A percentile compares a stretch with the other conserved stretches of the same genome.
phyloP scores from a whole-genome alignment of 495 filamentous ascomycete species.

The Penicillium arizonense region DNA sequence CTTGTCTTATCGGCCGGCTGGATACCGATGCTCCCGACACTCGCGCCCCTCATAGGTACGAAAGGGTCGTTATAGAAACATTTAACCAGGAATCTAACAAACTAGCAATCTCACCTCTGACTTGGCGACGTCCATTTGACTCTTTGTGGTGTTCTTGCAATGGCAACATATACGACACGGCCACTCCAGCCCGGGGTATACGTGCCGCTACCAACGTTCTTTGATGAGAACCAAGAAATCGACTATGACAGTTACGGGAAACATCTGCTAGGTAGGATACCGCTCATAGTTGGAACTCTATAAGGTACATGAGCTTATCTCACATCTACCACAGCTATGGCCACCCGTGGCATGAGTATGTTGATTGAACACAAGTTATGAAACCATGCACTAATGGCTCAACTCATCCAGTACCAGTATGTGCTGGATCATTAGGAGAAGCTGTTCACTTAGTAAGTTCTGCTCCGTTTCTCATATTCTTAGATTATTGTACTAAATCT shows the following conservation, averaged over 20 bases:
- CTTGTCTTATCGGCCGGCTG: conserved; percentile 9
- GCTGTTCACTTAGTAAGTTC: conserved; percentile 18
- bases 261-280: conserved; percentile 15
- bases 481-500: not conserved
- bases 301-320: not conserved
- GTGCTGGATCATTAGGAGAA: conserved; percentile 22
- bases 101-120: too few species aligned
- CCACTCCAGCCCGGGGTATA: conserved; percentile 18
- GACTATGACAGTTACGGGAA: conserved; percentile 20
- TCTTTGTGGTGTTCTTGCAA: not conserved
- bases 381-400: not conserved
- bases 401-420: conserved; percentile 16
- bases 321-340: conserved; percentile 6
- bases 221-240: conserved; percentile 20
- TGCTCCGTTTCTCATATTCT: not conserved
- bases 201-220: conserved; percentile 19
- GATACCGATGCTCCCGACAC: conserved; percentile 11
- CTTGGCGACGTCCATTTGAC: too few species aligned
- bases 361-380: not conserved
- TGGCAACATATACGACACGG: conserved; percentile 6
- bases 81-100: too few species aligned
- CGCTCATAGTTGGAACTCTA: not conserved
- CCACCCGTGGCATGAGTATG: conserved; percentile 19
- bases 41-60: not conserved
- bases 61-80: not conserved